phyloP scores from a whole-genome alignment of 2,329 filamentous ascomycete genomes.

The Ceratocystis destructans region DNA sequence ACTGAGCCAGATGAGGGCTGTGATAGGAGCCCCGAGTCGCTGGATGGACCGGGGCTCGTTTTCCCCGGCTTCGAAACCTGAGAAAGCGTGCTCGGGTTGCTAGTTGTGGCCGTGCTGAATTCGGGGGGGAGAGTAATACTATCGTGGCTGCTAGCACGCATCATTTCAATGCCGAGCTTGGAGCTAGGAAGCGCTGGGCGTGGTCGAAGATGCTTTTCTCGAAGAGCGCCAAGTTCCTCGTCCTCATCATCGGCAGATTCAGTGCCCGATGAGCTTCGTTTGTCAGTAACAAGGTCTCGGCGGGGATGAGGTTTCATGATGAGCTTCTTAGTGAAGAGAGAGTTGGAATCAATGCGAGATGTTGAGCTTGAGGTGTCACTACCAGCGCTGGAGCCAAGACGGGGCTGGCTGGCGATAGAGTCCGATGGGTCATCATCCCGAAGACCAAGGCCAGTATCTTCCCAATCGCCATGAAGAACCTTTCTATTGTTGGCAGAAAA shows the following conservation, averaged over 20 bases:
- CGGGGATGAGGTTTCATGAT: conserved; percentile 11
- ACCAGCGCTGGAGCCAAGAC: conserved; percentile 5
- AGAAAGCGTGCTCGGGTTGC: neutral
- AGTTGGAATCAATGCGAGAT: conserved; percentile 7
- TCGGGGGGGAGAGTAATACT: conserved; percentile 49
- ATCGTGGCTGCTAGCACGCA: conserved; percentile 88
- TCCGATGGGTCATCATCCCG: conserved; percentile 37
- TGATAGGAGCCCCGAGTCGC: neutral
- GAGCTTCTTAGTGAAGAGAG: conserved; percentile 12
- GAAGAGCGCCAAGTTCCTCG: conserved; percentile 57
- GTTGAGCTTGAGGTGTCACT: conserved; percentile 11
- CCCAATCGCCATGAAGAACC: conserved; percentile 56
- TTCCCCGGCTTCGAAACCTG: neutral
- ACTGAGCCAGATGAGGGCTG: conserved; percentile 12
- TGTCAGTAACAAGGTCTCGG: conserved; percentile 40
- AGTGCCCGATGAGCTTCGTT: conserved; percentile 35
- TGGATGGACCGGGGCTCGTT: neutral
- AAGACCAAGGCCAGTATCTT: conserved; percentile 50
- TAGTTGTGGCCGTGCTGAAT: conserved; percentile 24
- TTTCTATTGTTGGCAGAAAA: conserved; percentile 59
- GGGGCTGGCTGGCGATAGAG: conserved; percentile 25
- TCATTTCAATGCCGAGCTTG: conserved; percentile 92
- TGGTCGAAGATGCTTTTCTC: conserved; percentile 36
- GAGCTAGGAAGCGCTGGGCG: conserved; percentile 57
- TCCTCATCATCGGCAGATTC: conserved; percentile 94